Base-by-base conservation (phyloP, 768 basidiomycete species). In the Mycena maculata region DNA sequence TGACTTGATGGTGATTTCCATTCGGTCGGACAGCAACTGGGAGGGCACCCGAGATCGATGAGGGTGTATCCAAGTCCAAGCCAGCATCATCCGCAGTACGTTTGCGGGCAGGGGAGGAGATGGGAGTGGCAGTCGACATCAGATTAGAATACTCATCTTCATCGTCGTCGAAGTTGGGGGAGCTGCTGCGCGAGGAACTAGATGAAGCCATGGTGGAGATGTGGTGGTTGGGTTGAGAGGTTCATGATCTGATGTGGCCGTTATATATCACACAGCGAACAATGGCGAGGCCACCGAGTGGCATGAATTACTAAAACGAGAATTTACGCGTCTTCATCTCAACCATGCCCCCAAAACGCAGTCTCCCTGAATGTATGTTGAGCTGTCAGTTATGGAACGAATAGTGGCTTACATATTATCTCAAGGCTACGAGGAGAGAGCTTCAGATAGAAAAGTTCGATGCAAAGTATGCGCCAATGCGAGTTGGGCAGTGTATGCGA, bases 401-500 rank as follows among this genome's bases (percentile, higher is more conserved):
- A 13, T 38, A 15, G n/a, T 33, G 31, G 5, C 54, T 55, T 27
- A 55, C 54, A n/a, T 1, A 39, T 6, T 39, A 41, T 41, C 23
- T 12, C 36, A 6, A 60, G 60, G 60, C 20, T 60, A 60, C 16
- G 60, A 60, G 25, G 36, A 60, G 48, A 27, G 49, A 28, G 23
- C 45, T 22, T 20, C 30, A 36, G 39, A 60, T 25, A 39, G 30
- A 22, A 38, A 60, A 60, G 60, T 60, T 9, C 48, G 39, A 25
- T 60, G 60, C 49, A 60, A 50, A 60, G 28, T 60, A 16, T 60
- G 60, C 15, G 11, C 36, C 15, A 60, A 60, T 41, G 25, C 60
- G 33, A 60, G 42, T 23, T 60, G 60, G 60, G 60, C 58, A 27
- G 22, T 45, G 13, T 60, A 48, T 12, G 15, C 16, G 20, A 39